Conservation (phyloP, 805 yeast genomes). For the Saturnispora serradocipensis region DNA sequence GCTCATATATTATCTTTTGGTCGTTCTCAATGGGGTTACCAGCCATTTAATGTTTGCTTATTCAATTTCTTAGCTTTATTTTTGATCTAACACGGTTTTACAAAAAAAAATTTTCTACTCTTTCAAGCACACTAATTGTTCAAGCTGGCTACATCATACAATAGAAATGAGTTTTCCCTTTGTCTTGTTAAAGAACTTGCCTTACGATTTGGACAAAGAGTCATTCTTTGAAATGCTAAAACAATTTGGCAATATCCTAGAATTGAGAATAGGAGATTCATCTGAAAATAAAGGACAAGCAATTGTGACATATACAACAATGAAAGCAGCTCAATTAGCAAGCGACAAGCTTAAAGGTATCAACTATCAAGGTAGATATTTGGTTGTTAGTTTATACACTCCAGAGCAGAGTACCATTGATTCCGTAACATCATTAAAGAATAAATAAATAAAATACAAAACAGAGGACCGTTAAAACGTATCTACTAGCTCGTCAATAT, state of each 20-base stretch:
- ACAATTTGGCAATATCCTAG: conserved; percentile 46
- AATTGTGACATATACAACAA: conserved; percentile 42
- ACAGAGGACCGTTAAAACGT: not conserved
- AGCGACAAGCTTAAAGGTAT: conserved; percentile 50
- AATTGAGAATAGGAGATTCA: conserved; percentile 38
- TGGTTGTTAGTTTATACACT: conserved; percentile 41
- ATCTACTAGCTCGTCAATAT: not conserved
- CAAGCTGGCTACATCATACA: not conserved
- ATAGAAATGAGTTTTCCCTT: conserved; percentile 23
- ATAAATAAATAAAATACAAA: not conserved
- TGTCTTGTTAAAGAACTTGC: conserved; percentile 47
- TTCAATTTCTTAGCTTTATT: not conserved
- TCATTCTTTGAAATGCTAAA: conserved; percentile 46
- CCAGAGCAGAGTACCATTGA: conserved; percentile 29
- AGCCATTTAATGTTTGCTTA: not conserved
- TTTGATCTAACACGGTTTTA: not conserved
- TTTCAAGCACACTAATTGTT: not conserved
- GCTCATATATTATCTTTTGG: conserved; percentile 26
- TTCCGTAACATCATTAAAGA: conserved; percentile 5
- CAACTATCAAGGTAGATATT: conserved; percentile 48
- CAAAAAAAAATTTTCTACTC: not conserved
- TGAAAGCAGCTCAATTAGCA: conserved; percentile 41
- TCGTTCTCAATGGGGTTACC: conserved; percentile 19
- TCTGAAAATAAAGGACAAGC: conserved; percentile 42
- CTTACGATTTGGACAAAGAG: conserved; percentile 38